Evolutionary conservation across 2,329 filamentous ascomycete genomes (phyloP).

Genomic region (Fusarium compactum): DNA sequence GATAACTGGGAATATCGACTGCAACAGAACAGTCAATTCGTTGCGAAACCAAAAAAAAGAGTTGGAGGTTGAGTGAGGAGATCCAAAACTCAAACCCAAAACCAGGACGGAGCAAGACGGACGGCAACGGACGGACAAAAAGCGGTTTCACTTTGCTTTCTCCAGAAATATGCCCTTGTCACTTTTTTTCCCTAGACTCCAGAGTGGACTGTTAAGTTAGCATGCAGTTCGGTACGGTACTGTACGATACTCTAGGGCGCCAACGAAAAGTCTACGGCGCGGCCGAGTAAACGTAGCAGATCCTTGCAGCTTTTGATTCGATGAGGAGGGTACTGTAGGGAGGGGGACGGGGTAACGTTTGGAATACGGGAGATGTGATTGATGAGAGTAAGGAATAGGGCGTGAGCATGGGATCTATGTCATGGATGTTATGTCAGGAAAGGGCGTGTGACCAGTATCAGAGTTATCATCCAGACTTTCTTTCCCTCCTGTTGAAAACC

Average conservation of each 20-base stretch:
- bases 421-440: not conserved
- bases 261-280: slow-evolving; percentile 45
- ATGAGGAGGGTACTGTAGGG: slow-evolving; percentile 15
- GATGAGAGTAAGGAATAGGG: slow-evolving; percentile 5
- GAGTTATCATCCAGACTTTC: not conserved
- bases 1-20: slow-evolving; percentile 8
- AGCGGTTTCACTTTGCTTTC: slow-evolving; percentile 33
- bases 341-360: slow-evolving; percentile 36
- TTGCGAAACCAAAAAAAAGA: slow-evolving; percentile 26
- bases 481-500: not conserved
- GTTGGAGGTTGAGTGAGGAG: slow-evolving; percentile 25
- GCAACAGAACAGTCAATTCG: slow-evolving; percentile 7
- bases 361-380: slow-evolving; percentile 28
- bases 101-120: slow-evolving; percentile 29
- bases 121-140: slow-evolving; percentile 34
- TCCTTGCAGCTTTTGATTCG: slow-evolving; percentile 42
- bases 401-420: not conserved
- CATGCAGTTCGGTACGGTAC: slow-evolving; percentile 20
- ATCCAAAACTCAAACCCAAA: slow-evolving; percentile 5
- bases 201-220: slow-evolving; percentile 37
- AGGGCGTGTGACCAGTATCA: slow-evolving; percentile 14
- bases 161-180: slow-evolving; percentile 34
- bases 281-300: slow-evolving; percentile 42
- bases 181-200: slow-evolving; percentile 17
- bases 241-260: slow-evolving; percentile 28